Percentiles rank a stretch among this genome's conserved stretches.
phyloP scores from a whole-genome alignment of 2,329 filamentous ascomycete genomes.

The Venturia oleaginea region DNA sequence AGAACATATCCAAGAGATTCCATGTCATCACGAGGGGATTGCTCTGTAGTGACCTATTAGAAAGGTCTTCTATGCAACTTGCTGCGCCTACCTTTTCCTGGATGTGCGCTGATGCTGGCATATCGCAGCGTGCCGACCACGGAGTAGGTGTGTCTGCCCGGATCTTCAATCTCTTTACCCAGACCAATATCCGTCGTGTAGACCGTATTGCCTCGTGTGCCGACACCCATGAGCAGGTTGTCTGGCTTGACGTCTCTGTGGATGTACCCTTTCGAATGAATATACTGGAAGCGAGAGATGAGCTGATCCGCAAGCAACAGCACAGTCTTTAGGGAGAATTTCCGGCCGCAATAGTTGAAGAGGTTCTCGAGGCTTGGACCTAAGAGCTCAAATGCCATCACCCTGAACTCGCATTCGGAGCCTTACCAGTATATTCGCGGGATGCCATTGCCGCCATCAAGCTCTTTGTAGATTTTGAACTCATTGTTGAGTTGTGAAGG shows the following conservation, averaged over 20 bases:
- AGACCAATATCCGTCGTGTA: constrained; percentile 16
- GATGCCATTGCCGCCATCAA: constrained; percentile 94
- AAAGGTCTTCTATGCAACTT: constrained; percentile 12
- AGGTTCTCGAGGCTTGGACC: constrained; percentile 93
- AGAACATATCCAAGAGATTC: constrained; percentile 24
- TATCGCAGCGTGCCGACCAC: constrained; percentile 18
- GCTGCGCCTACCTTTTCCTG: constrained; percentile 16
- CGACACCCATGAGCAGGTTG: constrained; percentile 99
- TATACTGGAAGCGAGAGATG: constrained; percentile 98
- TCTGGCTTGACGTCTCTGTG: constrained; percentile 99
- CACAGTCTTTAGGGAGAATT: constrained; percentile 97
- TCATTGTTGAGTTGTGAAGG: constrained; percentile 98
- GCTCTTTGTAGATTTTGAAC: constrained; percentile 79
- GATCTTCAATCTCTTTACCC: constrained; percentile 15
- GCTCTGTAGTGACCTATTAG: constrained; percentile 18
- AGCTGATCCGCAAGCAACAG: constrained; percentile 93
- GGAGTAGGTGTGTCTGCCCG: constrained; percentile 13
- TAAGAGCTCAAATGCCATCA: constrained; percentile 96
- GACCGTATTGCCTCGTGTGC: constrained; percentile 63
- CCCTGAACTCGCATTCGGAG: constrained; percentile 99
- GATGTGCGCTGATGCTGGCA: constrained; percentile 20
- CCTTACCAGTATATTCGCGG: constrained; percentile 99
- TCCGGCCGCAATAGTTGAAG: constrained; percentile 99
- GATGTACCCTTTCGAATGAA: constrained; percentile 98
- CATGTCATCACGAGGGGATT: constrained; percentile 22